Evolutionary conservation across 169 alveolate species (phyloP), one percentile per base, ranked within the genome.

Genomic region (Plasmodium fragile): DNA sequence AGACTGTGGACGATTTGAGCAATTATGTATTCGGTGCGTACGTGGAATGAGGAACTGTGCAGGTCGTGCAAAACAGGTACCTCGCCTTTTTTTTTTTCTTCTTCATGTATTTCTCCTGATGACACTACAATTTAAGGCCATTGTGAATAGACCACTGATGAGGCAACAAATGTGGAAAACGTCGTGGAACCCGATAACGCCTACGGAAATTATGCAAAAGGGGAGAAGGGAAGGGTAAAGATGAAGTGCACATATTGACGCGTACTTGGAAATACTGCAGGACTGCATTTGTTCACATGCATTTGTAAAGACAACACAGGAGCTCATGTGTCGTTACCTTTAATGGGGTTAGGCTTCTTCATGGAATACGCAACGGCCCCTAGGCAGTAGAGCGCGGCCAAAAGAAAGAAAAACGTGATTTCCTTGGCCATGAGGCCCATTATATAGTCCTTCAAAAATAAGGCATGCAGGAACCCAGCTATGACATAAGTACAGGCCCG

Each of bases 141-240:
- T 83, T 30, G 96, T 92, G 36, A 90, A 69, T 8, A 91, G 65
- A 36, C 91, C 85, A 53, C 96, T 96, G 52, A 94, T 79, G 45
- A 95, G 79, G 89, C 97, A 96, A 59, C 95, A 96, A 52, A 94
- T 65, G 84, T 96, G 97, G 52, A 96, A 96, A 52, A 96, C 28
- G 49, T 96, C 97, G 82, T 96, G 97, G 90, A 92, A 96, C 65
- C 92, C 97, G 36, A 96, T 25, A 22, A 90, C 28, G 53, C 96
- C 93, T 87, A 59, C 30, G 71, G 78, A 78, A 32, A 3, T 22
- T n/a, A n/a, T 7, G 22, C 28, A 32, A 43, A 52, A 32, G 53
- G 22, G 45, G 13, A 22, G 30, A 4, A 28, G 65, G 4, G 16
- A 25, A 41, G 28, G 22, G 30, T 2, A 28, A 41, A 3, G 16